Conservation (phyloP, 2,329 filamentous ascomycete genomes). For the Albophoma yamanashiensis region DNA sequence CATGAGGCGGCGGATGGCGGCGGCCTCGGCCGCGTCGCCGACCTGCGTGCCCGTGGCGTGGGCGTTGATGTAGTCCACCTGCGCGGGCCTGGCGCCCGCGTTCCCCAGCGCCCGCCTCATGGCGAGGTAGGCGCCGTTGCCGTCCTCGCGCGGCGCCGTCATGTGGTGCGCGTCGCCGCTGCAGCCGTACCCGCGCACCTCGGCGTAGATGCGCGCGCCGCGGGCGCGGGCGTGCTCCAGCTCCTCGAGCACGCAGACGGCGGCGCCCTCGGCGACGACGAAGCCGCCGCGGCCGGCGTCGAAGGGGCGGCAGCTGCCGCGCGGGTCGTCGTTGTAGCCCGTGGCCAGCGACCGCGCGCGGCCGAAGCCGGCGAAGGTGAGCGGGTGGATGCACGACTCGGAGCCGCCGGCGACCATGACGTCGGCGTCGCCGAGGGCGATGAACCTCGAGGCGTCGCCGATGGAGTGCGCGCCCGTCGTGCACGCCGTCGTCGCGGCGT, state of each 20-base stretch:
- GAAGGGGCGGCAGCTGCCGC: slow-evolving; percentile 72
- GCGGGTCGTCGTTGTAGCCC: slow-evolving; percentile 62
- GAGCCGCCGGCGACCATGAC: slow-evolving; percentile 95
- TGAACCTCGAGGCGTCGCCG: slow-evolving; percentile 86
- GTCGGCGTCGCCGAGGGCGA: slow-evolving; percentile 81
- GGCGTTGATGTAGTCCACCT: slow-evolving; percentile 88
- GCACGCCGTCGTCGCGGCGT: slow-evolving; percentile 86
- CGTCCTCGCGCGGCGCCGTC: slow-evolving; percentile 78
- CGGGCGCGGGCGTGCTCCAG: slow-evolving; percentile 74
- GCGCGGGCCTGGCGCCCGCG: slow-evolving; percentile 54
- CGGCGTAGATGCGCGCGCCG: slow-evolving; percentile 76
- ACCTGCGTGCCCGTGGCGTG: slow-evolving; percentile 84
- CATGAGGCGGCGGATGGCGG: slow-evolving; percentile 69
- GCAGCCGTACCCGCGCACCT: slow-evolving; percentile 79
- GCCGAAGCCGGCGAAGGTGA: slow-evolving; percentile 86
- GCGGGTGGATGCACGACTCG: slow-evolving; percentile 90
- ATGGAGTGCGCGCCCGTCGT: slow-evolving; percentile 93
- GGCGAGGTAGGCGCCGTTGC: slow-evolving; percentile 67
- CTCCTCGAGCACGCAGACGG: slow-evolving; percentile 80
- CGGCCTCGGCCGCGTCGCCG: slow-evolving; percentile 81
- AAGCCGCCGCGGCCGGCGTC: slow-evolving; percentile 74
- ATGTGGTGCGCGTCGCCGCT: slow-evolving; percentile 90
- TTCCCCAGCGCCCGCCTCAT: slow-evolving; percentile 77
- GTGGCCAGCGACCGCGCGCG: slow-evolving; percentile 79
- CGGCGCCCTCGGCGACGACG: slow-evolving; percentile 87